Base-by-base conservation (phyloP, 495 filamentous ascomycete species). In the Penicilliopsis zonata region DNA sequence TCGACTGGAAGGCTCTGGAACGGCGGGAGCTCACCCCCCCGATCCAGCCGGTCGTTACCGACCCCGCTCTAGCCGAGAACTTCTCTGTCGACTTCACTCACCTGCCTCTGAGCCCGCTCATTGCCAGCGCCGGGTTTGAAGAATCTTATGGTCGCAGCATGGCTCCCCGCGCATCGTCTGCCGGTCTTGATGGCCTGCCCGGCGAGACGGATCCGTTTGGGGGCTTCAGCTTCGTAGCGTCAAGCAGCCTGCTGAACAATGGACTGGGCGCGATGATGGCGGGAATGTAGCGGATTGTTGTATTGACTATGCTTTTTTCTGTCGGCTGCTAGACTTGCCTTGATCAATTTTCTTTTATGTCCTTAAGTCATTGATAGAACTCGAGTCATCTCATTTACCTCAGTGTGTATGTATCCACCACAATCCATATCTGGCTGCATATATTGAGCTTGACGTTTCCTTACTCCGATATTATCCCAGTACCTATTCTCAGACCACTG, bases 171-270 rank as follows among this genome's bases (percentile, higher is more conserved):
- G 27, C 33, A 31, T 19, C 52, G 46, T 35, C 52, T 33, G 39
- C 44, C 4, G 38, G 41, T 3, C 28, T 46, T 16, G 34, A 38
- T 8, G 46, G 33, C 7, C 16, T 30, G 16, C 25, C 35, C 13
- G 57, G 38, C 5, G 74, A 72, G 42, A 69, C 74, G 23, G 73
- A 95, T 55, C 74, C 74, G 1, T 96, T 98, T 61, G 86, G 87
- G 10, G 90, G 92, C 2, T 98, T 98, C 52, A 94, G 85, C 57
- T 98, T 82, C 54, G 87, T 95, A 36, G 92, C 86, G 13, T 82
- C 83, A 31, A 78, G 69, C 49, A 94, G 87, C 47, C 53, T 96
- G 51, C 65, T 98, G 31, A 82, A 85, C 47, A 63, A 69, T 38
- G 57, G 57, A 14, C 19, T 51, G 5, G 52, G 54, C 12, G 42